Evolutionary conservation across 2,329 filamentous ascomycete species (phyloP).

Genomic region (Esteya vermicola): DNA sequence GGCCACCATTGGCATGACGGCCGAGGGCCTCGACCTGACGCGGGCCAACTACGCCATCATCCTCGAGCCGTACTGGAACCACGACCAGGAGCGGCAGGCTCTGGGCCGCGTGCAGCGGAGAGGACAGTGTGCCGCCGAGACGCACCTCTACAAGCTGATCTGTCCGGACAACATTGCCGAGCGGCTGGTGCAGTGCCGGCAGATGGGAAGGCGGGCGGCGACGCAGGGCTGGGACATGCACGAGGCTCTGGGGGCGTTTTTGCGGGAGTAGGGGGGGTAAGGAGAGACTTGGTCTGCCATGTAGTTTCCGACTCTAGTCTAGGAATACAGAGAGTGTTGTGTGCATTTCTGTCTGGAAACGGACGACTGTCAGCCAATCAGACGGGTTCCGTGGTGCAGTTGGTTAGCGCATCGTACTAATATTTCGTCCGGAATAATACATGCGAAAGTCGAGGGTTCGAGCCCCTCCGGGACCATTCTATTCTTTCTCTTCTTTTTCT

Average conservation of each 20-base stretch:
- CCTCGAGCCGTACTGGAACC: slow-evolving; percentile 2
- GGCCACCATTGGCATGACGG: neutral
- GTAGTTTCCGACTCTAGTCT: too few relatives aligned
- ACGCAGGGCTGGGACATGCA: slow-evolving; percentile 1
- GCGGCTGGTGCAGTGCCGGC: slow-evolving; percentile 1
- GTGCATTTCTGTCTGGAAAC: too few relatives aligned
- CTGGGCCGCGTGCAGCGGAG: neutral
- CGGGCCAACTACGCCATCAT: slow-evolving; percentile 1
- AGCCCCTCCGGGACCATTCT: too few relatives aligned
- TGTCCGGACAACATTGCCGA: slow-evolving; percentile 2
- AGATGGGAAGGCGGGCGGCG: slow-evolving; percentile 1
- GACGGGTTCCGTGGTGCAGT: slow-evolving; percentile 13
- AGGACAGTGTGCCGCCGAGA: neutral
- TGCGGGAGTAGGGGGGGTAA: neutral
- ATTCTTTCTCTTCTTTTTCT: slow-evolving; percentile 3
- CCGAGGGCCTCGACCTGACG: slow-evolving; percentile 3
- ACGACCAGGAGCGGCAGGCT: slow-evolving; percentile 1
- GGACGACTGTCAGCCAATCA: too few relatives aligned
- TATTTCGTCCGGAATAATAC: slow-evolving; percentile 7
- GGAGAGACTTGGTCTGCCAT: too few relatives aligned
- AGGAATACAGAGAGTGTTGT: too few relatives aligned
- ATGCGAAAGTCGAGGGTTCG: slow-evolving; percentile 13
- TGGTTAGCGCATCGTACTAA: slow-evolving; percentile 13
- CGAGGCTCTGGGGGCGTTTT: neutral
- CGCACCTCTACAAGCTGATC: neutral